Conservation (phyloP, 805 yeast species). For the Ogataea polymorpha region DNA sequence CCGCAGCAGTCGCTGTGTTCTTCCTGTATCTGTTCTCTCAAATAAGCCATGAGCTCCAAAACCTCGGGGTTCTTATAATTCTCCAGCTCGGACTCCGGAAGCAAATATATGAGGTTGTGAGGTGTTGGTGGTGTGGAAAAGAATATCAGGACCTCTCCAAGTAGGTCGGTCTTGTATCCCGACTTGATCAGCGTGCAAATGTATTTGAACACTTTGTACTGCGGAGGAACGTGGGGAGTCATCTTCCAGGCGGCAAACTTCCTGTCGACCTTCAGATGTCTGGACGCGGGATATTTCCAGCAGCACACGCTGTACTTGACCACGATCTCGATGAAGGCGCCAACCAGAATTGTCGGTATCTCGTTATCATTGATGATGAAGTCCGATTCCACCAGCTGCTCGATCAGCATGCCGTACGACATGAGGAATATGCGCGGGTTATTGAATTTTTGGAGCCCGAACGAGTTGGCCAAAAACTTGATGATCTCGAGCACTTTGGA, state of each 20-base stretch:
- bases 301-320: conserved; percentile 45
- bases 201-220: conserved; percentile 21
- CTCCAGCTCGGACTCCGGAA: conserved; percentile 15
- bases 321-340: conserved; percentile 39
- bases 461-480: conserved; percentile 34
- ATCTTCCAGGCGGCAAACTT: conserved; percentile 35
- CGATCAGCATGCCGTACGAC: conserved; percentile 39
- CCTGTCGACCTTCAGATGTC: conserved; percentile 19
- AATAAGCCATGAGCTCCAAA: conserved; percentile 18
- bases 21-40: conserved; percentile 17
- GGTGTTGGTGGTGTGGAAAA: conserved; percentile 27
- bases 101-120: conserved; percentile 18
- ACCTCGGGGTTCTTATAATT: conserved; percentile 13
- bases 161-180: conserved; percentile 21
- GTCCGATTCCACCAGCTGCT: conserved; percentile 39
- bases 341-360: conserved; percentile 24
- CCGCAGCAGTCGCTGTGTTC: conserved; percentile 25
- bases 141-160: conserved; percentile 25
- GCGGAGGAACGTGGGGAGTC: conserved; percentile 22
- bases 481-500: conserved; percentile 31
- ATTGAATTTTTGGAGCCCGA: conserved; percentile 27
- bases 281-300: conserved; percentile 34
- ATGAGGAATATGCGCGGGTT: conserved; percentile 39
- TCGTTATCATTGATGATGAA: conserved; percentile 31
- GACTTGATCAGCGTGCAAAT: conserved; percentile 12